Evolutionary conservation across 2,329 filamentous ascomycete genomes (phyloP).

Genomic region (Ceratocystis smalleyi): DNA sequence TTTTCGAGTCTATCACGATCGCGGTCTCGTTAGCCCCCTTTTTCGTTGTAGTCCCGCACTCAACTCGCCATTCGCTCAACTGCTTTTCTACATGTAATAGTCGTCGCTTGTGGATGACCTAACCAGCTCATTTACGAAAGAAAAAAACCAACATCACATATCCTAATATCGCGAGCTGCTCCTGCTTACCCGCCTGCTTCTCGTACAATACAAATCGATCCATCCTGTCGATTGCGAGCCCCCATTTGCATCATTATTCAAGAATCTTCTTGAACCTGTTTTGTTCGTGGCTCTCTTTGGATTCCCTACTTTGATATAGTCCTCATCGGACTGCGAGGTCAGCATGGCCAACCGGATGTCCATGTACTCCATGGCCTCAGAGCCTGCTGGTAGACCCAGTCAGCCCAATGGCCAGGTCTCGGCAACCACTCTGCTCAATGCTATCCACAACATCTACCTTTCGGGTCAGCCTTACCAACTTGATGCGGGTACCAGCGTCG

Average conservation of each 20-base stretch:
- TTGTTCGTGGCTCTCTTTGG: not conserved
- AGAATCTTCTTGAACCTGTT: not conserved
- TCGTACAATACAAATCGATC: not conserved
- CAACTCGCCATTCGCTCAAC: not conserved
- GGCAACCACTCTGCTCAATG: conserved; percentile 82
- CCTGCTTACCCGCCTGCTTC: not conserved
- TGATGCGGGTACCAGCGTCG: conserved; percentile 78
- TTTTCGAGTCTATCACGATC: no score
- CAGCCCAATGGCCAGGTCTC: conserved; percentile 58
- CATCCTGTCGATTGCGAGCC: not conserved
- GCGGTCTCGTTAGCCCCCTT: not conserved
- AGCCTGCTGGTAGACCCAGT: conserved; percentile 39
- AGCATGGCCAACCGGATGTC: conserved; percentile 50
- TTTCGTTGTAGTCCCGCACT: not conserved
- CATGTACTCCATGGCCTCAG: conserved; percentile 52
- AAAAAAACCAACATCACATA: not conserved
- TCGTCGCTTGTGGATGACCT: not conserved
- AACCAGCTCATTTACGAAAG: not conserved
- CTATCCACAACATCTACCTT: conserved; percentile 77
- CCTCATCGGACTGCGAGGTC: conserved; percentile 9
- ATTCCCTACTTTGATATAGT: not conserved
- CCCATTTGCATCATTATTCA: not conserved
- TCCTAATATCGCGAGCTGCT: not conserved
- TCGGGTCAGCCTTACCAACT: conserved; percentile 69
- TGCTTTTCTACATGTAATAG: not conserved